phyloP scores from a whole-genome alignment of 2,329 filamentous ascomycete species.

The Aspergillus nomiae region DNA sequence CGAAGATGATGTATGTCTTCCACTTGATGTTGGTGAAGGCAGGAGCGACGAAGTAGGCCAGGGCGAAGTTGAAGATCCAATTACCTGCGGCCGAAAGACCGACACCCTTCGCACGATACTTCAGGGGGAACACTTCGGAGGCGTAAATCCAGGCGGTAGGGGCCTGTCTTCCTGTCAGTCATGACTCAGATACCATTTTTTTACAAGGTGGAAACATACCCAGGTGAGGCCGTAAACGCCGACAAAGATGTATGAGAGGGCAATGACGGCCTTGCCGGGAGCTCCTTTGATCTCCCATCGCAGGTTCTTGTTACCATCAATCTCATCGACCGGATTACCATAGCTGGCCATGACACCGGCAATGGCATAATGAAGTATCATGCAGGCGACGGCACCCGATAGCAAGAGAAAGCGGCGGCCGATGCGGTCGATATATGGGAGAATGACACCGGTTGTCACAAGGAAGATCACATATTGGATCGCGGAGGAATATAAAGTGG shows the following conservation, averaged over 20 bases:
- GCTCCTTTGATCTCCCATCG: conserved; percentile 51
- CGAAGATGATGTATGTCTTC: conserved; percentile 75
- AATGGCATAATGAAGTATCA: conserved; percentile 55
- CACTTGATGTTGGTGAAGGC: conserved; percentile 61
- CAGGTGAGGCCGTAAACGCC: conserved; percentile 39
- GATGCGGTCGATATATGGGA: conserved; percentile 54
- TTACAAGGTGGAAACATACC: conserved; percentile 38
- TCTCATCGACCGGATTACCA: conserved; percentile 47
- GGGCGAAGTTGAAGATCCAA: conserved; percentile 63
- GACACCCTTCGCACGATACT: conserved; percentile 66
- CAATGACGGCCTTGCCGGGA: conserved; percentile 61
- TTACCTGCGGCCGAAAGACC: conserved; percentile 62
- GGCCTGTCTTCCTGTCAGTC: conserved; percentile 40
- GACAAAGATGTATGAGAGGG: conserved; percentile 61
- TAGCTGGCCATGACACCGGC: conserved; percentile 55
- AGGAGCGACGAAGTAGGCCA: conserved; percentile 59
- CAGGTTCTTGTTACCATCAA: conserved; percentile 51
- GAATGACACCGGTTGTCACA: conserved; percentile 53
- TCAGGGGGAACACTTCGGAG: conserved; percentile 65
- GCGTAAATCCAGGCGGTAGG: conserved; percentile 62
- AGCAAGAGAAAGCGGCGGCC: conserved; percentile 53
- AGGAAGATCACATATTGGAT: conserved; percentile 62
- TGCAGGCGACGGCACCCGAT: conserved; percentile 49
- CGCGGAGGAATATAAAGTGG: conserved; percentile 54
- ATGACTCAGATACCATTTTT: too few species aligned